A percentile compares a stretch with the other conserved stretches of the same genome.
phyloP scores from a whole-genome alignment of 140 eudicot species.

The Anethum foeniculum region DNA sequence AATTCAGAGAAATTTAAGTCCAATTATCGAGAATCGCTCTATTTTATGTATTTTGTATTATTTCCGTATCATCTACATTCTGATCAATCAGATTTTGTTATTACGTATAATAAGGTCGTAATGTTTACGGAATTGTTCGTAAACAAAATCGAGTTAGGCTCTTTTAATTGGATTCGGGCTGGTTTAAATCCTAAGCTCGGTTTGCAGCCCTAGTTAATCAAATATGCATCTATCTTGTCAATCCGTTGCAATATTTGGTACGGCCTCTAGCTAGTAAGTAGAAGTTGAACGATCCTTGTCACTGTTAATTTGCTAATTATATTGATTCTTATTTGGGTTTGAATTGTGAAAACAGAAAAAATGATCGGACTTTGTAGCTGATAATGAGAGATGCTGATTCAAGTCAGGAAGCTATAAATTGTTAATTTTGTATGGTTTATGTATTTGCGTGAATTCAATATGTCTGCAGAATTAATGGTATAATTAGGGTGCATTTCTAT shows the following conservation, averaged over 20 bases:
- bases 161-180: too few species aligned
- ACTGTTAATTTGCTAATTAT: not conserved
- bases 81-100: too few species aligned
- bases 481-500: not conserved
- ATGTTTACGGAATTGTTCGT: too few species aligned
- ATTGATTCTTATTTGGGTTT: not conserved
- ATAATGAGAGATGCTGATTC: not conserved
- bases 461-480: not conserved
- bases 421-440: not conserved
- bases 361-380: not conserved
- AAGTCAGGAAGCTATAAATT: conserved; percentile 1
- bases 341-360: not conserved
- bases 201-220: not conserved
- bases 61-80: too few species aligned
- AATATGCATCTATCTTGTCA: not conserved
- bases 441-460: not conserved
- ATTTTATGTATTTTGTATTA: too few species aligned
- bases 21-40: too few species aligned
- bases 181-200: too few species aligned
- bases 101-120: too few species aligned
- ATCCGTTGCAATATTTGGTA: not conserved
- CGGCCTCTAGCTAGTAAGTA: not conserved
- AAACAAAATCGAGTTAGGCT: too few species aligned
- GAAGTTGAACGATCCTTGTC: not conserved
- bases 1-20: too few species aligned